These are phyloP conservation scores for Neophaeococcomyces mojaviensis DNA, from an alignment of 2,329 filamentous ascomycete genomes.

Conservation along the genomic window DNA sequence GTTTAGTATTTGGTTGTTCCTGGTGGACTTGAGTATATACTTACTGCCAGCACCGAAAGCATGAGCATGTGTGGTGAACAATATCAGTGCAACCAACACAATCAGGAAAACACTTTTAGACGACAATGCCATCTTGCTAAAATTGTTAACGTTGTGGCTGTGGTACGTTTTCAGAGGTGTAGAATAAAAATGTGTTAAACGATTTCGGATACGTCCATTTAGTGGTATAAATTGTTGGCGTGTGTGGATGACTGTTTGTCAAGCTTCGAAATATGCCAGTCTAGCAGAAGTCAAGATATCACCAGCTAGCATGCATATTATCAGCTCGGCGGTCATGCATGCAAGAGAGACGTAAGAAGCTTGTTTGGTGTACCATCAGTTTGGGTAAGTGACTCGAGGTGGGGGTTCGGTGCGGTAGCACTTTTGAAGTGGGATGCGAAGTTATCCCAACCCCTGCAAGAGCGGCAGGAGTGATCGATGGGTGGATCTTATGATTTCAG, in stretches of 20 bases:
- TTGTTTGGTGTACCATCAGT: neutral
- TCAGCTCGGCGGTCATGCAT: neutral
- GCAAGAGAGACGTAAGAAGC: neutral
- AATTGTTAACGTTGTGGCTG: neutral
- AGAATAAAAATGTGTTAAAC: no score
- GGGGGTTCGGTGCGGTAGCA: neutral
- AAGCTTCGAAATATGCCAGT: neutral
- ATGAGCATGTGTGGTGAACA: constrained; percentile 33
- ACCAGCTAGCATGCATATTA: neutral
- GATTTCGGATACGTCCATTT: no score
- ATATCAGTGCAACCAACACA: constrained; percentile 30
- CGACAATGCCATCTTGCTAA: constrained; percentile 14
- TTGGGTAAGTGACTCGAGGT: neutral
- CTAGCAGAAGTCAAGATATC: neutral
- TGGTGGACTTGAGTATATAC: constrained; percentile 12
- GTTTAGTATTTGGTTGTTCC: constrained; percentile 9
- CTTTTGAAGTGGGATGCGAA: neutral
- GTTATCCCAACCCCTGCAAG: no score
- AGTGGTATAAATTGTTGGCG: no score
- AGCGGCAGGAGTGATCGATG: no score
- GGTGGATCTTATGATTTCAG: no score
- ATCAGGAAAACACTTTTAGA: constrained; percentile 16
- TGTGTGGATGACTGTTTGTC: no score
- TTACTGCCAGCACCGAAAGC: constrained; percentile 41
- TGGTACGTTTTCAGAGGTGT: neutral